Evolutionary conservation across 108 stramenopile genomes (phyloP).

Genomic region (Aurantiochytrium sp.): DNA sequence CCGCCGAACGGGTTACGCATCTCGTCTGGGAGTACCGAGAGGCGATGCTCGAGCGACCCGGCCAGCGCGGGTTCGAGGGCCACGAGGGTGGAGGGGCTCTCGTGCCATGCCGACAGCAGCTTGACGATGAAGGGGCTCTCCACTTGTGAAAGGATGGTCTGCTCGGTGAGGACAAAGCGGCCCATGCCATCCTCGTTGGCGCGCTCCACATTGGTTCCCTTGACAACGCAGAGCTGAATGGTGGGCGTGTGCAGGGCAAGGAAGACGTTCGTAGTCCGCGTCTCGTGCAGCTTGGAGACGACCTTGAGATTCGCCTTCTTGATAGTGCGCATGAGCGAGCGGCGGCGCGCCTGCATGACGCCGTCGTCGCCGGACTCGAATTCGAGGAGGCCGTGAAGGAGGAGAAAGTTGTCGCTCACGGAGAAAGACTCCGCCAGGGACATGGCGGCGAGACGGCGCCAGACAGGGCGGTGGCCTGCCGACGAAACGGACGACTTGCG

Average conservation of each 20-base stretch:
- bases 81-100: neutral
- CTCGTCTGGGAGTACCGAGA: neutral
- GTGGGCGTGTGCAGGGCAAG: neutral
- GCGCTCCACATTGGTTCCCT: neutral
- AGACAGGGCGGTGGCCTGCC: neutral
- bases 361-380: neutral
- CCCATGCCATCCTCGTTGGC: neutral
- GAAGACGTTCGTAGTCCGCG: neutral
- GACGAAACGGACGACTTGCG: neutral
- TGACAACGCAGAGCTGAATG: constrained; percentile 13
- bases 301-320: neutral
- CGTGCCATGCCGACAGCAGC: neutral
- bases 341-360: neutral
- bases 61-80: neutral
- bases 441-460: neutral
- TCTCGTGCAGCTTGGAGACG: neutral
- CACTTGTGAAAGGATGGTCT: neutral
- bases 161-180: neutral
- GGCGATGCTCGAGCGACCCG: neutral
- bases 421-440: neutral
- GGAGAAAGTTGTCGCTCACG: neutral
- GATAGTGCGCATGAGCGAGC: neutral
- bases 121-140: neutral
- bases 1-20: neutral
- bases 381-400: neutral